Conservation (phyloP, 768 basidiomycete species). For the Termitomyces sp. region DNA sequence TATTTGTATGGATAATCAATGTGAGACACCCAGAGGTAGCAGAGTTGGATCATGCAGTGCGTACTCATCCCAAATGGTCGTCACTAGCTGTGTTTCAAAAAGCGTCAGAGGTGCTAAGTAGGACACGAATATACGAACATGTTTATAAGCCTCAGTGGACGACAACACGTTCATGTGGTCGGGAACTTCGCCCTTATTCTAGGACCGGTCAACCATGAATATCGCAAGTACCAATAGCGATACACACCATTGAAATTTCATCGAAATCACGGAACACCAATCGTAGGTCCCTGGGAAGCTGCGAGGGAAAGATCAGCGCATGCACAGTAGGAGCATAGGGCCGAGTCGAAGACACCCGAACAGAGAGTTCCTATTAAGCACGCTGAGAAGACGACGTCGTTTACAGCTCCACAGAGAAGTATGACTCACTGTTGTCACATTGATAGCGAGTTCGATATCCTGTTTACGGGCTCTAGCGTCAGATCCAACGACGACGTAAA, state of each 20-base stretch:
- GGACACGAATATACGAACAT: constrained; percentile 38
- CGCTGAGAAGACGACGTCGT: background rate
- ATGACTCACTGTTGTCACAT: constrained; percentile 45
- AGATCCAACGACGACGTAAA: constrained; percentile 68
- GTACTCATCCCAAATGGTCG: constrained; percentile 42
- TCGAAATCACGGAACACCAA: constrained; percentile 66
- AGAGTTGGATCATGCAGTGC: constrained; percentile 44
- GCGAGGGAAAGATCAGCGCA: constrained; percentile 67
- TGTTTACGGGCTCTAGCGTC: constrained; percentile 55
- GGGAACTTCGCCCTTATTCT: constrained; percentile 41
- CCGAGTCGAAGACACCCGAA: constrained; percentile 39
- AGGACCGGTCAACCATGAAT: constrained; percentile 2
- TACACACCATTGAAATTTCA: constrained; percentile 51
- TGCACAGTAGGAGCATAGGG: constrained; percentile 76
- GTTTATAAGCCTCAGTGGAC: constrained; percentile 45
- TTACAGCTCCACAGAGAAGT: background rate
- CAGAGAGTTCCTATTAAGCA: constrained; percentile 44
- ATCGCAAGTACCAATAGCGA: background rate
- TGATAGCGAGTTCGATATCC: constrained; percentile 59
- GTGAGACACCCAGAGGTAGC: constrained; percentile 45
- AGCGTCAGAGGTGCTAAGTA: background rate
- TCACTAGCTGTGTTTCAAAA: constrained; percentile 38
- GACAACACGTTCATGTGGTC: constrained; percentile 32
- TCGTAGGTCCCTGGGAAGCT: constrained; percentile 65
- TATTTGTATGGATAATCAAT: no score